These are phyloP conservation scores for Penicillium riverlandense DNA, from an alignment of 495 filamentous ascomycete genomes.

Conservation along the genomic window DNA sequence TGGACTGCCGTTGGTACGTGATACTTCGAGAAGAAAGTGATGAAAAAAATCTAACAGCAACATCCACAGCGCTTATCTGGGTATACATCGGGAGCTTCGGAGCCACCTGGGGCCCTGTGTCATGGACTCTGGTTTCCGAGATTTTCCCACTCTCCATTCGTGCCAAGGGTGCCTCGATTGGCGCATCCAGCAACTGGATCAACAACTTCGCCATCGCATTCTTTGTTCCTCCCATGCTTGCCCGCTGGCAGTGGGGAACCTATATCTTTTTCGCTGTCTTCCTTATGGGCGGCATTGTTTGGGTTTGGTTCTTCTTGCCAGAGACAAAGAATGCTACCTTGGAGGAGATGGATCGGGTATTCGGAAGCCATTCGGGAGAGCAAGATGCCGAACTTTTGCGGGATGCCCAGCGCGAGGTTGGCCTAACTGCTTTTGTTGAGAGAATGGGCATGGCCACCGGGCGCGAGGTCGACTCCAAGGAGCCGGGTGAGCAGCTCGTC, in stretches of 20 bases:
- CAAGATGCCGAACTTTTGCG: conserved; percentile 25
- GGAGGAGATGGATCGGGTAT: conserved; percentile 56
- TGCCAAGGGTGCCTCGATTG: conserved; percentile 35
- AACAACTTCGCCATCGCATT: conserved; percentile 44
- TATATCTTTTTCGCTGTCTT: conserved; percentile 38
- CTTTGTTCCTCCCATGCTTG: conserved; percentile 41
- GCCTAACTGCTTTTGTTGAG: conserved; percentile 16
- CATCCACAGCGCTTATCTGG: conserved; percentile 23
- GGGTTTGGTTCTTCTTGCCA: conserved; percentile 42
- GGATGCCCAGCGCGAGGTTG: conserved; percentile 22
- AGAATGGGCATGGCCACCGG: conserved; percentile 9
- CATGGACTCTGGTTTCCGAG: conserved; percentile 23
- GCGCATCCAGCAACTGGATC: conserved; percentile 40
- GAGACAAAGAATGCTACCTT: conserved; percentile 59
- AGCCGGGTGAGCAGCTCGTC: conserved; percentile 11
- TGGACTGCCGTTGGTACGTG: conserved; percentile 36
- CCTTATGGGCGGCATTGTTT: conserved; percentile 27
- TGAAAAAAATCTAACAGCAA: conserved; percentile 19
- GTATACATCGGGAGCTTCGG: conserved; percentile 48
- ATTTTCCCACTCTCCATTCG: conserved; percentile 42
- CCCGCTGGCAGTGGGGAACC: conserved; percentile 38
- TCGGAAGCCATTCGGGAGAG: conserved; percentile 29
- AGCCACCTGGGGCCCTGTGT: conserved; percentile 48
- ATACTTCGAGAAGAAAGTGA: conserved; percentile 11
- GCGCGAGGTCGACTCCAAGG: conserved; percentile 13